A percentile compares a stretch with the other conserved stretches of the same genome.
phyloP scores from a whole-genome alignment of 129 eudicot genomes.

The Oenanthe sinensis region DNA sequence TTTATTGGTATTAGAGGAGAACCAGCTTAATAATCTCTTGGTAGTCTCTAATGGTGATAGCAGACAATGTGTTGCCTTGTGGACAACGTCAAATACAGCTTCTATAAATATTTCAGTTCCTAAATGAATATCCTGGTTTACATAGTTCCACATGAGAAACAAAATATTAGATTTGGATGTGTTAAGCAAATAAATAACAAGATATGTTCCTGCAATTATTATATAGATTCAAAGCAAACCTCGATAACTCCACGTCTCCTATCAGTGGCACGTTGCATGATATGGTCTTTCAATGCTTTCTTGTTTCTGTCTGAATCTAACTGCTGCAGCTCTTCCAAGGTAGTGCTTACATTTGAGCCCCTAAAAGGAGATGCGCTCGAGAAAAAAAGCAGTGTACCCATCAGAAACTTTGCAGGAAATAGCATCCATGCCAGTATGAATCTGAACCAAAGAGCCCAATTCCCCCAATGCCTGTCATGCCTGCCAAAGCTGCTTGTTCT shows the following conservation, averaged over 20 bases:
- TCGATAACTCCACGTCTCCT: constrained; percentile 89
- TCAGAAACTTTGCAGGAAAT: constrained; percentile 52
- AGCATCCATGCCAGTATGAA: constrained; percentile 50
- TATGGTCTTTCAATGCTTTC: constrained; percentile 52
- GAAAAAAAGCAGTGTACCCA: constrained; percentile 45
- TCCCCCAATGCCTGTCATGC: constrained; percentile 39
- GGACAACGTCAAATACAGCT: constrained; percentile 63
- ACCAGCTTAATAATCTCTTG: constrained; percentile 41
- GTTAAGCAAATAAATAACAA: not conserved
- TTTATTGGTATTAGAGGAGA: constrained; percentile 22
- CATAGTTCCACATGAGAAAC: constrained; percentile 10
- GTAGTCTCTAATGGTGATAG: constrained; percentile 62
- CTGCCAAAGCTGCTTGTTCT: constrained; percentile 49
- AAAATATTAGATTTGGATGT: not conserved
- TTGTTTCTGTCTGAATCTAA: constrained; percentile 29
- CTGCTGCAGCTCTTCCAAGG: constrained; percentile 17
- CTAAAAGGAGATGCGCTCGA: constrained; percentile 26
- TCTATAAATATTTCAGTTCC: constrained; percentile 78
- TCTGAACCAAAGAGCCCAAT: constrained; percentile 33
- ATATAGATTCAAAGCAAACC: constrained; percentile 32
- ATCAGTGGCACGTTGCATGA: constrained; percentile 83
- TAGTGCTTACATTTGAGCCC: constrained; percentile 21
- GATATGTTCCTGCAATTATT: not conserved
- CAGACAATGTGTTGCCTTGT: constrained; percentile 55
- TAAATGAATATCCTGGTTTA: constrained; percentile 72